Percentiles rank a stretch among this genome's conserved stretches.
Conservation (phyloP, 768 basidiomycete species). For the Pisolithus sp. region DNA sequence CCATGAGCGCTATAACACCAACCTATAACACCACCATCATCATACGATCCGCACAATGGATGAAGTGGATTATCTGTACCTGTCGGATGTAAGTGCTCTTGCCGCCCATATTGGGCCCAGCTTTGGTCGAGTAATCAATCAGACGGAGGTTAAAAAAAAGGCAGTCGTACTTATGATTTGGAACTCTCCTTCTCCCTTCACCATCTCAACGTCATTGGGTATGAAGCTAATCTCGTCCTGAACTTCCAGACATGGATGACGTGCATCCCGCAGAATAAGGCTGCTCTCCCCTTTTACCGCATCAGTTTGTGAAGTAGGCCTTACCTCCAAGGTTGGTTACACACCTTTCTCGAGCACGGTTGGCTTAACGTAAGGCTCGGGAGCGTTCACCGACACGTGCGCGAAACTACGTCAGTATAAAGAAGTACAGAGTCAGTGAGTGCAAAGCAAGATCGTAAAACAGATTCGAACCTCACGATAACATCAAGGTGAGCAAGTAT, state of each 20-base stretch:
- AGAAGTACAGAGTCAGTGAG: too few species aligned
- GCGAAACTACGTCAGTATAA: constrained; percentile 58
- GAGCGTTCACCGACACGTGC: constrained; percentile 82
- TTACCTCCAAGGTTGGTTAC: background rate
- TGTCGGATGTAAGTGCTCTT: constrained; percentile 97
- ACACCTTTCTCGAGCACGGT: constrained; percentile 69
- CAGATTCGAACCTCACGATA: constrained; percentile 62
- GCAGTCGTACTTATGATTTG: constrained; percentile 76
- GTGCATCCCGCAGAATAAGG: constrained; percentile 74
- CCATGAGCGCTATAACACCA: constrained; percentile 95
- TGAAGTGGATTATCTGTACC: constrained; percentile 30
- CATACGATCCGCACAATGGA: background rate
- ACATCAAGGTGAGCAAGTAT: constrained; percentile 90
- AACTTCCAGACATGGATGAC: constrained; percentile 95
- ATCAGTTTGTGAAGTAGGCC: constrained; percentile 1
- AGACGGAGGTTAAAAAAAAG: background rate
- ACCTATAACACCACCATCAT: constrained; percentile 39
- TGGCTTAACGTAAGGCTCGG: constrained; percentile 86
- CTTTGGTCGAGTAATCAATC: constrained; percentile 29
- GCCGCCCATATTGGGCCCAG: constrained; percentile 98
- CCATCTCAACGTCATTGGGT: constrained; percentile 92
- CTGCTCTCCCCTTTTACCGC: constrained; percentile 62
- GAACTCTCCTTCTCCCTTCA: constrained; percentile 90
- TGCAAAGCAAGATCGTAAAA: background rate
- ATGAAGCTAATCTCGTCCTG: constrained; percentile 96